These are phyloP conservation scores for Hanseniaspora osmophila DNA, from an alignment of 805 yeast species.

Conservation along the genomic window DNA sequence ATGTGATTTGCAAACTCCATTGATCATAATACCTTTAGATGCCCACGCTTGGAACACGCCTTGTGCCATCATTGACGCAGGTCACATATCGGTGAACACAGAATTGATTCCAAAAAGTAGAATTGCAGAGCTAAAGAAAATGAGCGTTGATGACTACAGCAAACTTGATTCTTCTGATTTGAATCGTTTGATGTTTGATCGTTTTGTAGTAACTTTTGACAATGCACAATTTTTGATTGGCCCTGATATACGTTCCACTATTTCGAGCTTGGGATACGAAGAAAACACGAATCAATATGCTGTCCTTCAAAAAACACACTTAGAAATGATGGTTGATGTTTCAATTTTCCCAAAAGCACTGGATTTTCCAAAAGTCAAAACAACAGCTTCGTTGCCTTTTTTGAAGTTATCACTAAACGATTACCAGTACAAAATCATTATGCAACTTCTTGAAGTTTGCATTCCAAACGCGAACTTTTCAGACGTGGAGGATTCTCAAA, in stretches of 20 bases:
- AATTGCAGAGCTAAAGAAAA: constrained; percentile 53
- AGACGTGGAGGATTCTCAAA: constrained; percentile 6
- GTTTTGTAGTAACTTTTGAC: constrained; percentile 58
- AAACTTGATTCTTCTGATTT: constrained; percentile 31
- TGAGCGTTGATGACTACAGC: constrained; percentile 59
- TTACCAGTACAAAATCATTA: constrained; percentile 75
- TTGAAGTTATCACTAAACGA: constrained; percentile 67
- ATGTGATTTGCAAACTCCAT: constrained; percentile 86
- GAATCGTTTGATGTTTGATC: constrained; percentile 77
- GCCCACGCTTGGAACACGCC: constrained; percentile 71
- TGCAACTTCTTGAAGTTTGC: constrained; percentile 59
- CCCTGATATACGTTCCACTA: constrained; percentile 61
- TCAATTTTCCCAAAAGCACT: constrained; percentile 76
- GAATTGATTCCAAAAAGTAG: constrained; percentile 62
- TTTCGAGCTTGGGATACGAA: constrained; percentile 38
- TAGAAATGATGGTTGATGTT: constrained; percentile 62
- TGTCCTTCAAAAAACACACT: constrained; percentile 61
- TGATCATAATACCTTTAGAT: constrained; percentile 74
- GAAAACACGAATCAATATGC: constrained; percentile 26
- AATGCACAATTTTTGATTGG: constrained; percentile 87
- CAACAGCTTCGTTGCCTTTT: constrained; percentile 65
- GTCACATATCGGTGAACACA: constrained; percentile 75
- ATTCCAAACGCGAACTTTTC: constrained; percentile 33
- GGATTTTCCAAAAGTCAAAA: constrained; percentile 54
- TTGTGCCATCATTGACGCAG: constrained; percentile 87